These are phyloP conservation scores for Thelonectria blattea DNA, from an alignment of 2,329 filamentous ascomycete genomes.

Conservation along the genomic window DNA sequence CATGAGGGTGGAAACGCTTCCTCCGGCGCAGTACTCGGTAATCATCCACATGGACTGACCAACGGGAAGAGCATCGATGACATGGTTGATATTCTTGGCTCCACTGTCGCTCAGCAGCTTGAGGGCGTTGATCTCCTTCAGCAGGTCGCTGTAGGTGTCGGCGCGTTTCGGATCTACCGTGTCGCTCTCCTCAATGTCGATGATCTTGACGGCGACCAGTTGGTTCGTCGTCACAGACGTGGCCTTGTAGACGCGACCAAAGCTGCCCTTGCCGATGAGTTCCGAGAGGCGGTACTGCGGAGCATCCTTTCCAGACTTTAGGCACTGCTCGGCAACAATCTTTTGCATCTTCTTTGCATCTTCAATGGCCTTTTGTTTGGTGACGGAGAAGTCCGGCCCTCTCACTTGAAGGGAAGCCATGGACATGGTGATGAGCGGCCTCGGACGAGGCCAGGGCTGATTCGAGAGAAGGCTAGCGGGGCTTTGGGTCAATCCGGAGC, in stretches of 20 bases:
- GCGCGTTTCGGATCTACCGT: slow-evolving; percentile 68
- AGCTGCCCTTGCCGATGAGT: slow-evolving; percentile 77
- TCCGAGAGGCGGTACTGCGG: slow-evolving; percentile 73
- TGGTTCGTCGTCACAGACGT: slow-evolving; percentile 52
- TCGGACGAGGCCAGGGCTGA: slow-evolving; percentile 8
- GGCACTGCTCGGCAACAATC: slow-evolving; percentile 66
- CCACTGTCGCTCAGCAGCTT: slow-evolving; percentile 75
- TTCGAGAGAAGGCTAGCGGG: slow-evolving; percentile 13
- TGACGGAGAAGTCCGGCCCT: slow-evolving; percentile 51
- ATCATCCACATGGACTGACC: slow-evolving; percentile 87
- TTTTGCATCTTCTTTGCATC: slow-evolving; percentile 75
- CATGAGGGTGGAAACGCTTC: slow-evolving; percentile 78
- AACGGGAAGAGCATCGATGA: slow-evolving; percentile 79
- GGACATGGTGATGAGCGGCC: slow-evolving; percentile 42
- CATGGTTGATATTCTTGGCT: slow-evolving; percentile 80
- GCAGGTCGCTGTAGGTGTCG: slow-evolving; percentile 71
- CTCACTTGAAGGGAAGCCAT: slow-evolving; percentile 53
- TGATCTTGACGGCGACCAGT: slow-evolving; percentile 80
- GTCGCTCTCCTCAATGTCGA: slow-evolving; percentile 82
- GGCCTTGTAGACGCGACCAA: slow-evolving; percentile 76
- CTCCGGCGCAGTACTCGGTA: slow-evolving; percentile 84
- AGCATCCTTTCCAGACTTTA: slow-evolving; percentile 62
- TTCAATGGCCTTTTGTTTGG: slow-evolving; percentile 66
- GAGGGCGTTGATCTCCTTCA: slow-evolving; percentile 73
- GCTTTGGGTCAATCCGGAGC: slow-evolving; percentile 16